phyloP scores from a whole-genome alignment of 441 rosid genomes.

The Lagerstroemia fauriei region DNA sequence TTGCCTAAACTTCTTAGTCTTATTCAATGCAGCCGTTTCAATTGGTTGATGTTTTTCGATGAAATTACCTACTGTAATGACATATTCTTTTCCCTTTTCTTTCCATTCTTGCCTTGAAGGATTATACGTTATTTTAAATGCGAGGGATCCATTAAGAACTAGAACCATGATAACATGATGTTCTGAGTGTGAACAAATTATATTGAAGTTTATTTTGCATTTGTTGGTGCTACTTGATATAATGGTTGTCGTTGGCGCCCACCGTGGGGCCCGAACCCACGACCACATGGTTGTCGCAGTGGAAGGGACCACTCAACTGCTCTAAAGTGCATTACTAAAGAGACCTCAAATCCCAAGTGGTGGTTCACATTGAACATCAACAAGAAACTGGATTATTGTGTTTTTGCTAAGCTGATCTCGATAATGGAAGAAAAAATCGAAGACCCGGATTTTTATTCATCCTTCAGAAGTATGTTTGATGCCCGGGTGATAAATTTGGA shows the following conservation, averaged over 20 bases:
- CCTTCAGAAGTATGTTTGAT: constrained; percentile 64
- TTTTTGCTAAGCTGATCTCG: constrained; percentile 57
- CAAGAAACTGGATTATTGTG: constrained; percentile 52
- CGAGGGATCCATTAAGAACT: too few species aligned
- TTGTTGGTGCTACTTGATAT: too few species aligned
- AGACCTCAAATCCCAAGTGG: constrained; percentile 68
- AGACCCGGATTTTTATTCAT: constrained; percentile 49
- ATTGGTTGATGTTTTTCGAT: neutral
- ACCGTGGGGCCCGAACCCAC: too few species aligned
- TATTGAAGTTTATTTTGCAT: too few species aligned
- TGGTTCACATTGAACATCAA: constrained; percentile 67
- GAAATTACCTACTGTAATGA: too few species aligned
- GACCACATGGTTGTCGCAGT: constrained; percentile 94
- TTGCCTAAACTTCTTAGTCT: neutral
- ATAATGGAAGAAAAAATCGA: constrained; percentile 70
- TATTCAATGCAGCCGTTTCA: neutral
- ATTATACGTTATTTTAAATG: too few species aligned
- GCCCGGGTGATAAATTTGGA: constrained; percentile 68
- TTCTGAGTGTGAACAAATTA: too few species aligned
- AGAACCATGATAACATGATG: too few species aligned
- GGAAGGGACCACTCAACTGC: constrained; percentile 75
- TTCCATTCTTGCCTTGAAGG: too few species aligned
- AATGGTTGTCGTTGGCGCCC: too few species aligned
- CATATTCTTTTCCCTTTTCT: too few species aligned
- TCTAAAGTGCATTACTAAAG: constrained; percentile 66